phyloP scores from a whole-genome alignment of 352 stramenopile species.

The Phytophthora cajani region DNA sequence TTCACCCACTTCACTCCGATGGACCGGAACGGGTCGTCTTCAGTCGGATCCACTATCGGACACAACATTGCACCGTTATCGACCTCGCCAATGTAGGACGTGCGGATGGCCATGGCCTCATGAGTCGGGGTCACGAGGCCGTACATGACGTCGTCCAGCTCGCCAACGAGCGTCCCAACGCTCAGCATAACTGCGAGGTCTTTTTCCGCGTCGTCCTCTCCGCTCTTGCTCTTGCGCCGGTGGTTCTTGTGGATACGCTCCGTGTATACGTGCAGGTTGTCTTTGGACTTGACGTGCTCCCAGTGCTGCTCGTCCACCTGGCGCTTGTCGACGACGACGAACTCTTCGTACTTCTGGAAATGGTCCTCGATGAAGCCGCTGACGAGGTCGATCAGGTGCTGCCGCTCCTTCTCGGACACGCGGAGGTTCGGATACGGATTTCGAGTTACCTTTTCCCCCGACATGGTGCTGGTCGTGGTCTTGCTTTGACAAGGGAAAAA shows the following conservation, averaged over 20 bases:
- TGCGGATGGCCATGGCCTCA: not conserved
- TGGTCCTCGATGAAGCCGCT: not conserved
- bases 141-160: not conserved
- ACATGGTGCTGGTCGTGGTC: not conserved
- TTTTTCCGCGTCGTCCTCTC: not conserved
- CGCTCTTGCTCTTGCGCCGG: not conserved
- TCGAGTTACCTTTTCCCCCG: not conserved
- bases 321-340: conserved; percentile 1
- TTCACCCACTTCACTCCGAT: not conserved
- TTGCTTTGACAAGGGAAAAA: not conserved
- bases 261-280: conserved; percentile 10
- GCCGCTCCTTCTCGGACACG: not conserved
- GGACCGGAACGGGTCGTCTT: not conserved
- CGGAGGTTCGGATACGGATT: not conserved
- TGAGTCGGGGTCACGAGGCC: not conserved
- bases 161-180: not conserved
- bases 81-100: not conserved
- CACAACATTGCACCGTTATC: not conserved
- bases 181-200: conserved; percentile 7
- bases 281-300: conserved; percentile 14
- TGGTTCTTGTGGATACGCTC: not conserved
- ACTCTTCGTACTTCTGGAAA: conserved; percentile 2
- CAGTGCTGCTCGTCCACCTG: conserved; percentile 1
- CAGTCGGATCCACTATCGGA: not conserved
- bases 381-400: conserved; percentile 4